phyloP scores from a whole-genome alignment of 371 early-diverging fungal genomes.

The Basidiobolus heterosporus region DNA sequence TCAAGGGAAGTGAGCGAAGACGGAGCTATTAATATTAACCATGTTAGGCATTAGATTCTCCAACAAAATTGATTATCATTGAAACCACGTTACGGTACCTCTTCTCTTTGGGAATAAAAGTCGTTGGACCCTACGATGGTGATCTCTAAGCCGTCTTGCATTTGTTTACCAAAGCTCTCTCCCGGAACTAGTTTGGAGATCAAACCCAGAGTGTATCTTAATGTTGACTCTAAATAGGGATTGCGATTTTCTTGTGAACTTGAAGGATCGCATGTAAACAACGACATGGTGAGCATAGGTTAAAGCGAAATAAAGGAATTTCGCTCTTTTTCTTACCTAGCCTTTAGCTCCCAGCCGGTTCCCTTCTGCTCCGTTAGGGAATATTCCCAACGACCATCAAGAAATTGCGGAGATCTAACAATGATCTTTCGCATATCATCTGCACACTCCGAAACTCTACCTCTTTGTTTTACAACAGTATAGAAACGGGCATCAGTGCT shows the following conservation, averaged over 20 bases:
- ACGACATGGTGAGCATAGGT: too few species aligned
- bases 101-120: conserved; percentile 79
- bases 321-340: too few species aligned
- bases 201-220: conserved; percentile 23
- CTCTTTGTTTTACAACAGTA: conserved; percentile 29
- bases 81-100: conserved; percentile 27
- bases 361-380: neutral
- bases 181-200: conserved; percentile 14
- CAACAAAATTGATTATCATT: neutral
- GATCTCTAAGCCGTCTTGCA: conserved; percentile 34
- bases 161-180: conserved; percentile 6
- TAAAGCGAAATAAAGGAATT: too few species aligned
- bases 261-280: neutral
- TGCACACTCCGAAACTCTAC: neutral
- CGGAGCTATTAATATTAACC: neutral
- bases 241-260: conserved; percentile 9
- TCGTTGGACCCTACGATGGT: conserved; percentile 79
- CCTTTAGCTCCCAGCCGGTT: neutral
- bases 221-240: conserved; percentile 25
- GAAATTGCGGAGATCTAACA: conserved; percentile 56
- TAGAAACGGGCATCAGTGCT: conserved; percentile 73
- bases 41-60: too few species aligned
- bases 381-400: conserved; percentile 46
- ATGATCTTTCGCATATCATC: conserved; percentile 15
- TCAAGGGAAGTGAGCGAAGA: conserved; percentile 24